Conservation (phyloP, 1,284 basidiomycete genomes). For the Ceraceosorus guamensis region DNA sequence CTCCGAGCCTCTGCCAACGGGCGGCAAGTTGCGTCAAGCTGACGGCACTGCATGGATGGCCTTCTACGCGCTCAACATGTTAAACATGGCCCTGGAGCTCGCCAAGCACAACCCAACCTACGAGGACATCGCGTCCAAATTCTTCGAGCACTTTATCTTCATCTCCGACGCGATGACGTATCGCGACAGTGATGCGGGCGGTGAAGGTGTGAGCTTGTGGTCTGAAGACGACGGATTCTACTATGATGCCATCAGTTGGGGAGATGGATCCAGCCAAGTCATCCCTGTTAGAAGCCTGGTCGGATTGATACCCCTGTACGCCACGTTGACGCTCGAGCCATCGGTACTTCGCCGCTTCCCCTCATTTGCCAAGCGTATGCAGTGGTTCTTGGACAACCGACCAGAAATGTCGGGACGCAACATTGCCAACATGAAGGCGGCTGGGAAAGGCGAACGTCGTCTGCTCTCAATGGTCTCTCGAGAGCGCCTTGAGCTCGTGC, state of each 20-base stretch:
- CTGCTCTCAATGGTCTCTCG: slow-evolving; percentile 84
- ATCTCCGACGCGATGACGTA: slow-evolving; percentile 76
- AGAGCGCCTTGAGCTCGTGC: slow-evolving; percentile 75
- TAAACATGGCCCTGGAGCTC: slow-evolving; percentile 92
- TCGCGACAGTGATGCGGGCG: slow-evolving; percentile 56
- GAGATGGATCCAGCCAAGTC: slow-evolving; percentile 61
- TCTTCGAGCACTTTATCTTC: slow-evolving; percentile 64
- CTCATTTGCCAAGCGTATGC: slow-evolving; percentile 94
- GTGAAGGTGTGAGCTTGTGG: slow-evolving; percentile 71
- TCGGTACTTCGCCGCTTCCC: slow-evolving; percentile 79
- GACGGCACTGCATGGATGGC: slow-evolving; percentile 99
- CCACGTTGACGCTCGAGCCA: slow-evolving; percentile 86
- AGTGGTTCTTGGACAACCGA: slow-evolving; percentile 94
- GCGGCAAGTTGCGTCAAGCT: slow-evolving; percentile 73
- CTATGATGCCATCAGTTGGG: slow-evolving; percentile 91
- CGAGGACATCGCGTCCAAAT: slow-evolving; percentile 99
- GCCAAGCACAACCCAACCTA: slow-evolving; percentile 96
- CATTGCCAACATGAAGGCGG: slow-evolving; percentile 76
- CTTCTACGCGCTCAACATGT: slow-evolving; percentile 93
- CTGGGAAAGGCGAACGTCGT: slow-evolving; percentile 64
- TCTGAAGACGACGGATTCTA: slow-evolving; percentile 95
- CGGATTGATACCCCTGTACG: slow-evolving; percentile 90
- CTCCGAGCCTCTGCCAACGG: slow-evolving; percentile 88
- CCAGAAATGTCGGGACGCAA: slow-evolving; percentile 78
- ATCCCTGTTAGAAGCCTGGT: slow-evolving; percentile 87